Base-by-base conservation (phyloP, 495 filamentous ascomycete genomes). In the Hypoxylon fuscum region DNA sequence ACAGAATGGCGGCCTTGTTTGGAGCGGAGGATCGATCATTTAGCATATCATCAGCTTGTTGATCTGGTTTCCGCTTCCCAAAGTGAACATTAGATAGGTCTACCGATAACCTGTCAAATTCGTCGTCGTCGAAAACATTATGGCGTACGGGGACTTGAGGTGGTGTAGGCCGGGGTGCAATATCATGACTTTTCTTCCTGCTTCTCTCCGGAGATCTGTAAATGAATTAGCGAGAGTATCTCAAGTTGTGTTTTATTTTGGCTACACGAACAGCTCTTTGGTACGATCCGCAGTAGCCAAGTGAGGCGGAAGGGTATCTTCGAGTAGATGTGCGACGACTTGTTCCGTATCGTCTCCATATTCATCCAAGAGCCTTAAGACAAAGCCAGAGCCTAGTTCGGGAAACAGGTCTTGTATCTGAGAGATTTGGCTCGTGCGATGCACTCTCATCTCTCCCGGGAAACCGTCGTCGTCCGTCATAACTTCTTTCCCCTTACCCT, bases 381-480 rank as follows among this genome's bases (percentile, higher is more conserved):
- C 76, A 72, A 96, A 98, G 3, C 84, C 90, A 5, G 90, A 86
- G 2, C 93, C 95, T 6, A 98, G 81, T 55, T 94, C 85, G 0
- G 95, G 92, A 74, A 98, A 97, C 20, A 98, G 79, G 66, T 98
- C 95, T 68, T 96, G 92, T 32, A 98, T 80, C 74, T 94, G 90
- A 5, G 87, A 88, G 44, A 97, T 84, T 22, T 93, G 84, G 66
- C 86, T 92, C 85, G 94, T 88, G 22, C 83, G 87, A 76, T 96
- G 91, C 38, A 91, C 76, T 69, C 92, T 91, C 10, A 94, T 76
- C 14, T 88, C 81, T 8, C 79, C 79, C 57, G 54, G 72, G 20
- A 66, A 68, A 31, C 73, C 76, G 50, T 76, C 75, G 32, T 81
- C 81, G 35, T 76, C 71, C 6, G 69, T 69, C 45, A 77, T 79